A percentile compares a stretch with the other conserved stretches of the same genome.
phyloP scores from a whole-genome alignment of 2,329 filamentous ascomycete genomes.

The Aureobasidium leucospermi region DNA sequence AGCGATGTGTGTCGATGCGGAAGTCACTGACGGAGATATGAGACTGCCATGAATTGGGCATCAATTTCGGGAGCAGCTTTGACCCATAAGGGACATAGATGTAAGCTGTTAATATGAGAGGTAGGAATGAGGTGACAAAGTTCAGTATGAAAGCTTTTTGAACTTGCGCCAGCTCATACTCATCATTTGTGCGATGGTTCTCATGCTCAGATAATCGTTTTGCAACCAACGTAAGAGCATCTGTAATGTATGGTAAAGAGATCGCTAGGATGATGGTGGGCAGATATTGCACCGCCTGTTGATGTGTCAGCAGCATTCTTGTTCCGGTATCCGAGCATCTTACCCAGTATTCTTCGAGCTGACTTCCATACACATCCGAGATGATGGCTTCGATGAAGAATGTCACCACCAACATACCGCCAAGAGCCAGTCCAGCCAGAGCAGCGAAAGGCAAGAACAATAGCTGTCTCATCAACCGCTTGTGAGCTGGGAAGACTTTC shows the following conservation, averaged over 20 bases:
- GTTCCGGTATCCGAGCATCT: neutral
- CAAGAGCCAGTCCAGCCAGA: neutral
- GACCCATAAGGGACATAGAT: neutral
- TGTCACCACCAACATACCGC: neutral
- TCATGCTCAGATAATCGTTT: neutral
- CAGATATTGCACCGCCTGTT: neutral
- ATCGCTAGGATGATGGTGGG: neutral
- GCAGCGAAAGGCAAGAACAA: neutral
- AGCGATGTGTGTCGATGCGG: neutral
- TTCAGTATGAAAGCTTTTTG: neutral
- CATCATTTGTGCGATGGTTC: slow-evolving; percentile 4
- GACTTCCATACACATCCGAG: neutral
- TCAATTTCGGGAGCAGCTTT: neutral
- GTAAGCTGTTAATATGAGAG: neutral
- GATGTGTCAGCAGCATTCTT: neutral
- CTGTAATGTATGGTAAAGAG: neutral
- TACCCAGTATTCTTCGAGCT: neutral
- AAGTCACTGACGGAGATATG: neutral
- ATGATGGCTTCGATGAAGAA: neutral
- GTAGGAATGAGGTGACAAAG: neutral
- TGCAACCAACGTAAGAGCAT: neutral
- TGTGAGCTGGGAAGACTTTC: neutral
- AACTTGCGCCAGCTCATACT: neutral
- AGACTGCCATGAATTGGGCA: neutral
- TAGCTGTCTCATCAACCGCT: neutral